Evolutionary conservation across 805 yeast species (phyloP).

Genomic region (Phaffomyces thermotolerans): DNA sequence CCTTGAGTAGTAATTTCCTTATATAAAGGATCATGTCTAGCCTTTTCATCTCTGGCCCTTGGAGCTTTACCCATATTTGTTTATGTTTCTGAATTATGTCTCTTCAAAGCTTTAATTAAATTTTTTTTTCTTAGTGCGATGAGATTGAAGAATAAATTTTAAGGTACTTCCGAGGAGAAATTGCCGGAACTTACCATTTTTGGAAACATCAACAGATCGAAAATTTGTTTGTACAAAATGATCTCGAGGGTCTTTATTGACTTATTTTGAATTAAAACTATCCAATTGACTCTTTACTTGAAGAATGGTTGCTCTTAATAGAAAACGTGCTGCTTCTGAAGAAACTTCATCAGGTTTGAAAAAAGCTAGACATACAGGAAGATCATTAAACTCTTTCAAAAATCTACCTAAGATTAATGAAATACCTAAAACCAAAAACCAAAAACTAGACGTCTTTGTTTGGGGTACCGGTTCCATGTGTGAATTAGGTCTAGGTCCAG

Average conservation of each 20-base stretch:
- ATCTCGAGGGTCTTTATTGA: too few relatives aligned
- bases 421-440: conserved; percentile 17
- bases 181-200: conserved; percentile 6
- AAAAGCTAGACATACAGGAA: conserved; percentile 23
- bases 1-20: conserved; percentile 70
- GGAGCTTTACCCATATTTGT: conserved; percentile 58
- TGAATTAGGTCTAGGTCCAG: conserved; percentile 95
- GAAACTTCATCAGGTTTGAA: conserved; percentile 13
- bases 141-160: not conserved
- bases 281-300: not conserved
- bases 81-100: not conserved
- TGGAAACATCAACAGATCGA: not conserved
- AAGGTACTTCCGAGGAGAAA: not conserved
- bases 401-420: conserved; percentile 22
- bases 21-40: conserved; percentile 75
- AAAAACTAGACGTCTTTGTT: conserved; percentile 66
- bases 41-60: conserved; percentile 41
- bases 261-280: conserved; percentile 1
- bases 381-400: conserved; percentile 23
- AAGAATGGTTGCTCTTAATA: conserved; percentile 20
- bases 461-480: conserved; percentile 98
- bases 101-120: not conserved
- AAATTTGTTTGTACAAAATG: not conserved
- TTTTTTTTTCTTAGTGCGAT: not conserved
- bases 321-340: conserved; percentile 20